Base-by-base conservation (phyloP, 208 protist genomes). In the Trypanosoma caninum region DNA sequence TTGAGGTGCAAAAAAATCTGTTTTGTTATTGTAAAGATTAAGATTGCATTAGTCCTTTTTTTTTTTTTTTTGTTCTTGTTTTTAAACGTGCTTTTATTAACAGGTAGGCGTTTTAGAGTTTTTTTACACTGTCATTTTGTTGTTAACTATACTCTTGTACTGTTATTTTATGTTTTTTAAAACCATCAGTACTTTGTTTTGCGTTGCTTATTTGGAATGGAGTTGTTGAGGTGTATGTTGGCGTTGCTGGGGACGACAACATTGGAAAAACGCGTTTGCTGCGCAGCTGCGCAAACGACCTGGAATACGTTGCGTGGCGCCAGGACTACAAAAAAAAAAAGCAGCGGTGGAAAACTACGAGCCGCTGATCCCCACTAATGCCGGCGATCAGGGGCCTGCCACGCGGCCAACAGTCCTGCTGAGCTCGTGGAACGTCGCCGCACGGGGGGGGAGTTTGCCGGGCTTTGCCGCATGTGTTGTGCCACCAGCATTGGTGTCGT, bases 381-480 rank as follows among this genome's bases (percentile, higher is more conserved):
- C 50, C 8, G 69, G 90, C 9, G 82, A 91, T 72, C 66, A 74
- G 14, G 76, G 30, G 9, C 31, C 4, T 18, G 33, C n/a, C n/a
- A 22, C 79, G 22, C 63, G 62, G 20, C 74, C 70, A 42, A 47
- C 74, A 22, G 68, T 87, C 16, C 72, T 52, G 31, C 51, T 95
- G 5, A 76, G 79, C 28, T 62, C 92, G 1, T 95, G 87, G 82
- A 80, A 90, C 67, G 90, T 86, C 41, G 85, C 85, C 28, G 84
- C 79, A 18, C 93, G 97, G 74, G 93, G 74, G 93, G 98, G 65
- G 95, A 98, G 59, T 98, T 97, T 67, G 95, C 98, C 63, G 69
- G 91, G 37, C 80, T 98, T 16, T 66, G 96, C 18, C 89, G 94
- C 35, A 74, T 98, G 63, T 69, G 63, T 42, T 61, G 61, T 34